Base-by-base conservation (phyloP, 345 rosid genomes). In the Hirschfeldia incana region DNA sequence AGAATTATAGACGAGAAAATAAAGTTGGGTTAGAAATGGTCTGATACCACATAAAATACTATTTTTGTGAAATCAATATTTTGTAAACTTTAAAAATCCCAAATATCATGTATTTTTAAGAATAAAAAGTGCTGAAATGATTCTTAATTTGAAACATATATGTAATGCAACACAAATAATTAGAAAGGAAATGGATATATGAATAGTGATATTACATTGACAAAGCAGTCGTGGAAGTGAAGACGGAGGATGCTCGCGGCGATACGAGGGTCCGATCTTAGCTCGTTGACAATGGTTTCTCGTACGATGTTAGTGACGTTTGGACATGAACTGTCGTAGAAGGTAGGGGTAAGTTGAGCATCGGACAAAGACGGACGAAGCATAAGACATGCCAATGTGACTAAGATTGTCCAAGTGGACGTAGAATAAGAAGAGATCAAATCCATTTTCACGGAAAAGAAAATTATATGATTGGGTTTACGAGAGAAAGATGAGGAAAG, bases 221-320 rank as follows among this genome's bases (percentile, higher is more conserved):
- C 92, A 16, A 89, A 89, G 66, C 92, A 89, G 49, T 89, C 92
- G 15, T 89, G 92, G 82, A 89, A 89, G 79, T 87, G 89, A 28
- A 89, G 82, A 69, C 92, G 90, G 53, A 89, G 86, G 65, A 89
- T 79, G 36, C 89, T 84, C 58, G 88, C 92, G 15, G 84, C 86
- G 81, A 85, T 87, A 60, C 92, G 86, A 80, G 83, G 83, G 17
- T 80, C 83, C 21, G 83, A 80, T n/a, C 79, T 39, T 5, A 73
- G 79, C 75, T 85, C 92, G 3, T 81, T 78, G 12, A 70, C 36
- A 7, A 89, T 83, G 15, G 85, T 85, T 0, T 84, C 85, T 29
- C 84, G 70, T n/a, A 88, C 84, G 32, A 86, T 60, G 83, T 73
- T 15, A 70, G 87, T 81, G 69, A 89, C 88, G 46, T 78, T 10